Percentiles rank a stretch among this genome's conserved stretches.
Conservation (phyloP, 176 grass and related monocot genomes). For the Lolium multiflorum region DNA sequence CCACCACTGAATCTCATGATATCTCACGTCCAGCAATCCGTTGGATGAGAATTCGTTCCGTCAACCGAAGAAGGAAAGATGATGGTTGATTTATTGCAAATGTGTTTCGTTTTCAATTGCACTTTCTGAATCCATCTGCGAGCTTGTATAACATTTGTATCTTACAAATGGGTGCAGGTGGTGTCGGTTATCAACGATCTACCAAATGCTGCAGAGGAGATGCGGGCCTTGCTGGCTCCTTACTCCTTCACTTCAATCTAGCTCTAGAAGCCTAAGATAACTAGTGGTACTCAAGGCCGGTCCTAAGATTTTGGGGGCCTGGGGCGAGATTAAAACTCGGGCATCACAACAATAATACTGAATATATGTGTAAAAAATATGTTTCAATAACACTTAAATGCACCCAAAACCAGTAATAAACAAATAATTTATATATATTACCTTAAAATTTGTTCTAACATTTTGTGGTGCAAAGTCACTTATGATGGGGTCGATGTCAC, state of each 20-base stretch:
- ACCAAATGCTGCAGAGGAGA: background rate
- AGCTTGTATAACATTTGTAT: background rate
- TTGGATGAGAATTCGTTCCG: background rate
- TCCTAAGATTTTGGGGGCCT: too few relatives aligned
- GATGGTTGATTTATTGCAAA: background rate
- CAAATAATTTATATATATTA: too few relatives aligned
- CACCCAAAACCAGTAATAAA: too few relatives aligned
- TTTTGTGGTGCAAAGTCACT: too few relatives aligned
- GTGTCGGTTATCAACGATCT: constrained; percentile 21
- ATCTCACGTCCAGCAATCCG: background rate
- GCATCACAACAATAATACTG: too few relatives aligned
- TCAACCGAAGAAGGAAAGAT: constrained; percentile 7
- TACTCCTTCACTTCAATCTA: constrained; percentile 12
- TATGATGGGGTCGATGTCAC: too few relatives aligned
- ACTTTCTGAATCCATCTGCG: background rate
- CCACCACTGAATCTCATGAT: too few relatives aligned
- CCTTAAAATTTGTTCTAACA: too few relatives aligned
- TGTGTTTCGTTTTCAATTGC: background rate
- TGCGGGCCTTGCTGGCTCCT: background rate
- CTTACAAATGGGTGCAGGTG: background rate
- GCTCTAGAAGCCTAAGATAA: background rate
- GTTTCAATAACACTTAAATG: too few relatives aligned
- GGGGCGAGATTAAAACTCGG: too few relatives aligned
- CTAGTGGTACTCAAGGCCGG: too few relatives aligned
- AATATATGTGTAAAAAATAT: too few relatives aligned